These are phyloP conservation scores for Rubia peregrina DNA, from an alignment of 305 asterid species.

Conservation along the genomic window DNA sequence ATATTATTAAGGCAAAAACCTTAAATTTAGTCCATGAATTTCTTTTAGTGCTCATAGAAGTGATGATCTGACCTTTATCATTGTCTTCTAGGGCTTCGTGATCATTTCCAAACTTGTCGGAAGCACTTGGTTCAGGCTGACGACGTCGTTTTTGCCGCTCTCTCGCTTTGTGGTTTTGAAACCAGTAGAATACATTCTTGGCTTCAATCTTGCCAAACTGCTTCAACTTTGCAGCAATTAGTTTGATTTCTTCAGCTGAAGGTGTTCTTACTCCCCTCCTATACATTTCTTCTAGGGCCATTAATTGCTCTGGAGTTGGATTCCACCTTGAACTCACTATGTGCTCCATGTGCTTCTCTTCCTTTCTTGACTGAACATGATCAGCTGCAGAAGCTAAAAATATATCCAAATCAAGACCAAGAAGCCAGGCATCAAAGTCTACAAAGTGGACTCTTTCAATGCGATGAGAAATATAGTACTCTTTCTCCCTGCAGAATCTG, in stretches of 20 bases:
- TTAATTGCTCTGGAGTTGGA: slow-evolving; percentile 79
- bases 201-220: slow-evolving; percentile 73
- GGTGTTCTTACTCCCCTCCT: slow-evolving; percentile 60
- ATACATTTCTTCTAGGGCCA: slow-evolving; percentile 73
- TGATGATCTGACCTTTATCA: slow-evolving; percentile 8
- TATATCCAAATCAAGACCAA: background rate
- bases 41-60: too few species aligned
- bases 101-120: slow-evolving; percentile 6
- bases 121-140: slow-evolving; percentile 12
- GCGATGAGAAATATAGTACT: too few species aligned
- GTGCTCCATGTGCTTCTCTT: slow-evolving; percentile 7
- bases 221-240: slow-evolving; percentile 51
- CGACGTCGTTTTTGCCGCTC: slow-evolving; percentile 55
- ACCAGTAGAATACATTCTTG: slow-evolving; percentile 85
- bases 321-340: slow-evolving; percentile 53
- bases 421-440: background rate
- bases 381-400: background rate
- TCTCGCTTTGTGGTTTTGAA: slow-evolving; percentile 76
- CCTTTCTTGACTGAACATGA: slow-evolving; percentile 11
- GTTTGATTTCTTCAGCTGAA: slow-evolving; percentile 69
- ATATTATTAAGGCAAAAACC: background rate
- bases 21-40: background rate
- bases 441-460: too few species aligned
- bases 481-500: too few species aligned
- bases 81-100: slow-evolving; percentile 10